Base-by-base conservation (phyloP, 2,329 filamentous ascomycete genomes). In the Lithohypha guttulata region DNA sequence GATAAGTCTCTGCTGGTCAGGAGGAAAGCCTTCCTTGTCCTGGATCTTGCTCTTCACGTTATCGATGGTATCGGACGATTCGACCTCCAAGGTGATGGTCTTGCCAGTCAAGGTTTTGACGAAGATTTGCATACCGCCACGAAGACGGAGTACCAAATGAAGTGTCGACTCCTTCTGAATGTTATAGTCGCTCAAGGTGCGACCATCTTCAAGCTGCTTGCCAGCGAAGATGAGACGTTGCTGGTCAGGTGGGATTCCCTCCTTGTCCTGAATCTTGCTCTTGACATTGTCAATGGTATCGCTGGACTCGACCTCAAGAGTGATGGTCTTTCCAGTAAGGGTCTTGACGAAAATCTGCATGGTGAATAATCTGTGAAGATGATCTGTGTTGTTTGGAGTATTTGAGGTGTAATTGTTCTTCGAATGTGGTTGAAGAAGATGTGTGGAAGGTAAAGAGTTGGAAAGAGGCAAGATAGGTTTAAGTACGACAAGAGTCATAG, bases 241-340 rank as follows among this genome's bases (percentile, higher is more conserved):
- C 63, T 94, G 87, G 62, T 94, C 87, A 2, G 87, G 87, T 1
- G 87, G 87, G 39, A 95, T 94, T 17, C 87, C 87, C 64, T 80
- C 76, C 64, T 80, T 79, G 48, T 77, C 73, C 57, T 79, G 75
- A 28, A 95, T 95, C 74, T 95, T 94, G 4, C 69, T 73, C 70
- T 94, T 94, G 1, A 95, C 87, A 49, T 93, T 93, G 67, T 94
- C 85, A 57, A 93, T 93, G 0, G 85, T 93, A 55, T 93, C 85
- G 4, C 78, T 84, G 0, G 80, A 85, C 59, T 93, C 85, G 2
- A 93, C 85, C 60, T 93, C 86, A 1, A 93, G 66, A 0, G 87
- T 95, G 52, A 95, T 94, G 0, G 87, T 95, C 71, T 95, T 95
- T 46, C 87, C 87, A 6, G 72, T 76, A 22, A 75, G 56, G 13